Evolutionary conservation across 164 flowering plant genomes (phyloP), one percentile per base, ranked within the genome.

Genomic region (Taxillus chinensis): DNA sequence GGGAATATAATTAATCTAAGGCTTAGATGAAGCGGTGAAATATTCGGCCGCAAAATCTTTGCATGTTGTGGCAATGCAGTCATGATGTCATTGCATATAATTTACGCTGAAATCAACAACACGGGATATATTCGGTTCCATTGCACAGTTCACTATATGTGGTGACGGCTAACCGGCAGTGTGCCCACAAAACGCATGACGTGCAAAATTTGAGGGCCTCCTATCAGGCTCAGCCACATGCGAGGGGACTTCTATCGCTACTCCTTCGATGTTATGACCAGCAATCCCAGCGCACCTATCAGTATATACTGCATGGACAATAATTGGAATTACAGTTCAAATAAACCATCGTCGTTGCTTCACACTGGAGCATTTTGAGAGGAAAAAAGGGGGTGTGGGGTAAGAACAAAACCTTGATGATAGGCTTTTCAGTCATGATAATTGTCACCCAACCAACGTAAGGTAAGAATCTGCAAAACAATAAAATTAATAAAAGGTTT

Each of bases 261-360:
- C 45, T 77, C 74, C 55, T 72, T 68, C 2, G 78, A 60, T 5
- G 64, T 66, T 39, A 78, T 59, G 53, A 66, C 61, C 57, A 78
- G 70, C 71, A 78, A 68, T 8, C 75, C 81, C 66, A 78, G 8
- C 15, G 58, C 71, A 2, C 79, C 74, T 42, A 78, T 58, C 3
- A 75, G 69, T 60, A 75, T 60, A 67, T 75, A 78, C 81, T 78
- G 76, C 78, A 75, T 42, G 14, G 60, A 15, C n/a, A 57, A 14
- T 10, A 55, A 10, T 38, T 54, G 4, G 46, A 10, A 54, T 54
- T 54, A 37, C 11, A 54, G 8, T 54, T 5, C 17, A 51, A 15
- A 4, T 14, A 8, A 7, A 27, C 27, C 27, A 27, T 27, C 27
- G 2, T n/a, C n/a, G n/a, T n/a, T n/a, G n/a, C n/a, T n/a, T n/a